These are phyloP conservation scores for Dysphania ambrosioides DNA, from an alignment of 148 eudicot genomes.

Conservation along the genomic window DNA sequence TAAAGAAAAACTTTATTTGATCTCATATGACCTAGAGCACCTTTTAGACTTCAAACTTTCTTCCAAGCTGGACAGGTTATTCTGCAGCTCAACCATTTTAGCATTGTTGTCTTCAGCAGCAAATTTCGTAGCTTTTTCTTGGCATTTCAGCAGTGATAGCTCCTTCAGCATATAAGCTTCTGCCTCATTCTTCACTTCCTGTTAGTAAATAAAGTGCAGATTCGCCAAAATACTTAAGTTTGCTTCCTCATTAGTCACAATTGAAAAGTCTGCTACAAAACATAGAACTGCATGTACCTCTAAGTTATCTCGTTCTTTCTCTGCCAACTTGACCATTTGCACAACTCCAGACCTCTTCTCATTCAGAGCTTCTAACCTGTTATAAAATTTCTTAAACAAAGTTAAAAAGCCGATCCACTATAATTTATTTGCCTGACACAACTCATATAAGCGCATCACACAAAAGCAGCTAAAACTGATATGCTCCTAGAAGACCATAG, in stretches of 20 bases:
- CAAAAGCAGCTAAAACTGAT: constrained; percentile 11
- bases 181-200: constrained; percentile 94
- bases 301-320: constrained; percentile 85
- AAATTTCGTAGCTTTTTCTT: constrained; percentile 80
- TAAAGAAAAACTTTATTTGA: neutral
- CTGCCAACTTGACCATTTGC: constrained; percentile 96
- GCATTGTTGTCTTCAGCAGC: constrained; percentile 66
- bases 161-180: constrained; percentile 93
- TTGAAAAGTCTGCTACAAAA: neutral
- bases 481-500: neutral
- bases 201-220: constrained; percentile 7
- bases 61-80: constrained; percentile 57
- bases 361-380: constrained; percentile 78
- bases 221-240: neutral
- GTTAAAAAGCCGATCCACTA: neutral
- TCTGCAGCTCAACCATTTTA: constrained; percentile 51
- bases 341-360: constrained; percentile 94
- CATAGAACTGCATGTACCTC: constrained; percentile 46
- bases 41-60: constrained; percentile 65
- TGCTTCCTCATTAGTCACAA: neutral
- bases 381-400: neutral
- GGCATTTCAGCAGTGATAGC: constrained; percentile 77
- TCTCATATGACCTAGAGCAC: constrained; percentile 29
- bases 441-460: neutral
- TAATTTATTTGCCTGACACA: neutral